Conservation (phyloP, 176 grass and related monocot species). For the Aegilops umbellulata region DNA sequence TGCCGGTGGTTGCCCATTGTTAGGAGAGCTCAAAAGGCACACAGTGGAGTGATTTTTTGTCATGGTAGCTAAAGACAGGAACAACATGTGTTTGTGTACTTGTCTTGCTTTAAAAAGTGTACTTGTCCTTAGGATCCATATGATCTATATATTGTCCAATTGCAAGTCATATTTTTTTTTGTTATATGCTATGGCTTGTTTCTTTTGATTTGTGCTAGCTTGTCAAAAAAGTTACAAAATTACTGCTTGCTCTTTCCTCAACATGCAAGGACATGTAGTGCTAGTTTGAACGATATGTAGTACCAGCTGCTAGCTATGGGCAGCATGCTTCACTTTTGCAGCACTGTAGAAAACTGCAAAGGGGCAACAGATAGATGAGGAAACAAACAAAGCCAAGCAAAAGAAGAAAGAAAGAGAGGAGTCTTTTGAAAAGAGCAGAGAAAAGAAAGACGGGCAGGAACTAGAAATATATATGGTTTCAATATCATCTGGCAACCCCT, state of each 20-base stretch:
- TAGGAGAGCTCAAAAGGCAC: slow-evolving; percentile 20
- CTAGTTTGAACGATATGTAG: slow-evolving; percentile 21
- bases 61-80: slow-evolving; percentile 34
- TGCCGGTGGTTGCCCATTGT: background rate
- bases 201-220: background rate
- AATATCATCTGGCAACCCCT: slow-evolving; percentile 15
- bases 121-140: background rate
- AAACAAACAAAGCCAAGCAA: slow-evolving; percentile 34
- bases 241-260: slow-evolving; percentile 1
- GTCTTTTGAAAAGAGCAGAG: slow-evolving; percentile 25
- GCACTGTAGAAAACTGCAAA: slow-evolving; percentile 18
- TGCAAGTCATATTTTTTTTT: background rate
- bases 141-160: slow-evolving; percentile 12
- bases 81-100: slow-evolving; percentile 10
- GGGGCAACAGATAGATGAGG: slow-evolving; percentile 23
- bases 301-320: background rate
- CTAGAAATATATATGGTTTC: slow-evolving; percentile 20
- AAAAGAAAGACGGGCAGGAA: slow-evolving; percentile 7
- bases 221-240: background rate
- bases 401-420: slow-evolving; percentile 30
- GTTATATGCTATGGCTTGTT: background rate
- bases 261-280: background rate
- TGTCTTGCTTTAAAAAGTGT: background rate
- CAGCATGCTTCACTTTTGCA: slow-evolving; percentile 17
- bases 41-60: slow-evolving; percentile 25